phyloP scores from a whole-genome alignment of 2,329 filamentous ascomycete species.

The Botryosphaeria dothidea region DNA sequence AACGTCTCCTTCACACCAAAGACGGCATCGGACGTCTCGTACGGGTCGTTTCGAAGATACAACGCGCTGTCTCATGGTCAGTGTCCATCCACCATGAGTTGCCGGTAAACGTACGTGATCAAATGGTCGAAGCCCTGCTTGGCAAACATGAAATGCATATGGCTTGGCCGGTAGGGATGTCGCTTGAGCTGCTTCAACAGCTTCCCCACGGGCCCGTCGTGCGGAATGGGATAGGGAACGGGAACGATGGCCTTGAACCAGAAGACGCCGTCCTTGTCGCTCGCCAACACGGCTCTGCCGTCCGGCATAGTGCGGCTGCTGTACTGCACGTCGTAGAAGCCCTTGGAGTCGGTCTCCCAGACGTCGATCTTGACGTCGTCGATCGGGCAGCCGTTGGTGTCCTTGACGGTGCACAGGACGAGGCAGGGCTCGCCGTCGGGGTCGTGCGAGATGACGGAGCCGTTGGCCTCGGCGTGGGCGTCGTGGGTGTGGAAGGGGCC shows the following conservation, averaged over 20 bases:
- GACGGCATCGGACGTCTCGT: slow-evolving; percentile 80
- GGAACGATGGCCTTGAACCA: slow-evolving; percentile 86
- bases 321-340: slow-evolving; percentile 81
- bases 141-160: slow-evolving; percentile 89
- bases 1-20: slow-evolving; percentile 85
- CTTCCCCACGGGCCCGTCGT: slow-evolving; percentile 75
- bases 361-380: slow-evolving; percentile 72
- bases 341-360: slow-evolving; percentile 82
- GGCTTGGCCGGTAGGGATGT: slow-evolving; percentile 76
- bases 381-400: slow-evolving; percentile 64
- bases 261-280: slow-evolving; percentile 71
- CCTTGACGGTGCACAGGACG: slow-evolving; percentile 71
- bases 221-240: slow-evolving; percentile 81
- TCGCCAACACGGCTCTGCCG: slow-evolving; percentile 70
- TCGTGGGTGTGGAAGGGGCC: slow-evolving; percentile 85
- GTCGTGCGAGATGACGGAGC: slow-evolving; percentile 67
- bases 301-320: slow-evolving; percentile 61
- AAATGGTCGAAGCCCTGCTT: slow-evolving; percentile 77
- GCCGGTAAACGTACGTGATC: slow-evolving; percentile 69
- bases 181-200: slow-evolving; percentile 65
- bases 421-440: slow-evolving; percentile 69
- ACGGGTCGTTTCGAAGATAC: slow-evolving; percentile 75
- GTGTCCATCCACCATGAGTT: neutral
- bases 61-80: slow-evolving; percentile 59
- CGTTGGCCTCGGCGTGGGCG: slow-evolving; percentile 59